These are phyloP conservation scores for Eimeria maxima DNA, from an alignment of 169 alveolate genomes.

Conservation along the genomic window DNA sequence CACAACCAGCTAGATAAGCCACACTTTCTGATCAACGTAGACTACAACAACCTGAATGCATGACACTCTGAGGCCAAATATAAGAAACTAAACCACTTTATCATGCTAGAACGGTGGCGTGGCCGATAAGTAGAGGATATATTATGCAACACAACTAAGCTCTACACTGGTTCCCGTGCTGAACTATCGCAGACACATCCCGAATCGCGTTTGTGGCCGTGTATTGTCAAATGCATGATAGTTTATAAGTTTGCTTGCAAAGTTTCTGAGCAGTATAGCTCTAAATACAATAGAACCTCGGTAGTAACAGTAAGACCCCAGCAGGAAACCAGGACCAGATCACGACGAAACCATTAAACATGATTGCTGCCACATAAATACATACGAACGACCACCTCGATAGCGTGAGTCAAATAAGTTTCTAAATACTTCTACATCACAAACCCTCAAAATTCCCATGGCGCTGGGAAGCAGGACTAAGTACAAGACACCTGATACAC, in stretches of 20 bases:
- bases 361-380: neutral
- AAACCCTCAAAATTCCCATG: too few species aligned
- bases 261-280: neutral
- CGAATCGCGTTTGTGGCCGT: neutral
- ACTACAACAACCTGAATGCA: neutral
- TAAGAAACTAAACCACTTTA: neutral
- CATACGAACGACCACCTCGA: neutral
- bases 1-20: slow-evolving; percentile 16
- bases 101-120: neutral
- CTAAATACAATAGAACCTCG: neutral
- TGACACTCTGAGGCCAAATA: neutral
- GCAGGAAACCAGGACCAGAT: neutral
- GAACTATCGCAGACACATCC: neutral
- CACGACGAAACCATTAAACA: neutral
- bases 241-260: neutral
- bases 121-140: neutral
- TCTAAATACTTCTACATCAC: neutral
- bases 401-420: neutral
- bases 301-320: neutral
- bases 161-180: neutral
- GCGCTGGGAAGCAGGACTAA: too few species aligned
- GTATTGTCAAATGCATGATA: neutral
- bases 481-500: too few species aligned
- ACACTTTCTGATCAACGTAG: neutral
- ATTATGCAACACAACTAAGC: neutral